Conservation (phyloP, 169 alveolate genomes). For the Eimeria mitis region DNA sequence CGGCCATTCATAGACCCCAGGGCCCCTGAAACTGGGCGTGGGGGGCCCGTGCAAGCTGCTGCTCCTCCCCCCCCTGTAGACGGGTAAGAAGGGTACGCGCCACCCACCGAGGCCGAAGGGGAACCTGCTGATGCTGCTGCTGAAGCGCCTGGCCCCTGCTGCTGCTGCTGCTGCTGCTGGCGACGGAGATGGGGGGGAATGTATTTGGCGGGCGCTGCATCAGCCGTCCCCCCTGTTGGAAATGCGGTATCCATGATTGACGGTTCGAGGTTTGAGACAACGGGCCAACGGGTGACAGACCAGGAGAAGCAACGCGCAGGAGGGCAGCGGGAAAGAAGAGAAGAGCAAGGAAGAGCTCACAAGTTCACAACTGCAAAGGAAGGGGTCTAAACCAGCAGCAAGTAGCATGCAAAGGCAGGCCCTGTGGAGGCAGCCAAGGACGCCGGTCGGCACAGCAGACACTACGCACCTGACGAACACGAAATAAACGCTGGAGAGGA, state of each 20-base stretch:
- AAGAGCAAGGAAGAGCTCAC: neutral
- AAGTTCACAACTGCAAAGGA: neutral
- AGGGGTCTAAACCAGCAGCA: neutral
- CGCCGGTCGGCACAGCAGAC: neutral
- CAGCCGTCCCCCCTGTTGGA: neutral
- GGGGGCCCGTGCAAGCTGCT: neutral
- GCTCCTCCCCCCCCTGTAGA: slow-evolving; percentile 19
- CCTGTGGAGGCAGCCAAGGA: neutral
- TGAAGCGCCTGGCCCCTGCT: slow-evolving; percentile 2
- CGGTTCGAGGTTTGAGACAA: neutral
- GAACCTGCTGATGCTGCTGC: slow-evolving; percentile 35
- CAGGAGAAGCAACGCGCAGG: neutral
- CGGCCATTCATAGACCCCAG: slow-evolving; percentile 21
- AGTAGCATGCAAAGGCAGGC: neutral
- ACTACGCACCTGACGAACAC: neutral
- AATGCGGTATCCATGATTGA: slow-evolving; percentile 1
- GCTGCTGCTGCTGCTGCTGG: slow-evolving; percentile 66
- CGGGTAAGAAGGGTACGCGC: slow-evolving; percentile 26
- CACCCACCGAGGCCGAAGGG: slow-evolving; percentile 8
- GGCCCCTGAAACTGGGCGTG: neutral
- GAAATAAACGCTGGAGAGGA: neutral
- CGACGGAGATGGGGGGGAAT: slow-evolving; percentile 67
- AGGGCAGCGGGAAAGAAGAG: neutral
- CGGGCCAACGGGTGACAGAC: neutral
- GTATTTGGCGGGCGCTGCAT: slow-evolving; percentile 58